These are phyloP conservation scores for Colletotrichum sp. DNA, from an alignment of 2,329 filamentous ascomycete species.

Conservation along the genomic window DNA sequence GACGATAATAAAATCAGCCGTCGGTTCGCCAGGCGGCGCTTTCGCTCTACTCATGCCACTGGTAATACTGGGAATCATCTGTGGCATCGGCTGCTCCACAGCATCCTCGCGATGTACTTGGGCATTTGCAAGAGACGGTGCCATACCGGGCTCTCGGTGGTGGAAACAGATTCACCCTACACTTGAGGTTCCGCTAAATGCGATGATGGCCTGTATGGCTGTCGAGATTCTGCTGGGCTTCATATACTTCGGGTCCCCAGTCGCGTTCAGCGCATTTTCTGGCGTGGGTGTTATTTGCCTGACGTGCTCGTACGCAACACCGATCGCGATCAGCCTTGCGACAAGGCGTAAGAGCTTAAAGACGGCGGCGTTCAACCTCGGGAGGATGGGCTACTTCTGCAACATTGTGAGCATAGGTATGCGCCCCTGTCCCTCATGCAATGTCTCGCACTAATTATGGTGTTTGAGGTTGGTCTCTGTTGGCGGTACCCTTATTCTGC, in stretches of 20 bases:
- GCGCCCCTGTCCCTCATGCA: constrained; percentile 35
- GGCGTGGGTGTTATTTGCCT: constrained; percentile 73
- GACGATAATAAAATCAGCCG: constrained; percentile 60
- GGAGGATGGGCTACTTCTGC: constrained; percentile 62
- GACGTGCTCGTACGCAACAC: constrained; percentile 71
- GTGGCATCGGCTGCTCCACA: constrained; percentile 72
- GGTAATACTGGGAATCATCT: constrained; percentile 69
- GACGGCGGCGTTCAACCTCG: constrained; percentile 64
- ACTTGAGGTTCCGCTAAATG: constrained; percentile 71
- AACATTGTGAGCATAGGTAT: constrained; percentile 54
- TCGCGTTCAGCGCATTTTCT: constrained; percentile 76
- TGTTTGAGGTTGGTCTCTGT: constrained; percentile 63
- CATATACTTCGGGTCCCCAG: constrained; percentile 72
- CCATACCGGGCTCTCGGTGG: constrained; percentile 65
- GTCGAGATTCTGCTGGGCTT: constrained; percentile 67
- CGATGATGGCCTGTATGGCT: constrained; percentile 74
- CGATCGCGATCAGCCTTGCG: constrained; percentile 69
- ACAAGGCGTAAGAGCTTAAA: constrained; percentile 64
- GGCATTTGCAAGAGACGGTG: constrained; percentile 74
- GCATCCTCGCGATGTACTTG: constrained; percentile 71
- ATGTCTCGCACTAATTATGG: constrained; percentile 28
- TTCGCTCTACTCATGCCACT: constrained; percentile 69
- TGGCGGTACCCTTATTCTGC: constrained; percentile 77
- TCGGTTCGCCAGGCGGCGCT: constrained; percentile 64
- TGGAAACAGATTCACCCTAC: constrained; percentile 67